A percentile compares a stretch with the other conserved stretches of the same genome.
Evolutionary conservation across 495 filamentous ascomycete genomes (phyloP).

Genomic region (Penicillium verhagenii): DNA sequence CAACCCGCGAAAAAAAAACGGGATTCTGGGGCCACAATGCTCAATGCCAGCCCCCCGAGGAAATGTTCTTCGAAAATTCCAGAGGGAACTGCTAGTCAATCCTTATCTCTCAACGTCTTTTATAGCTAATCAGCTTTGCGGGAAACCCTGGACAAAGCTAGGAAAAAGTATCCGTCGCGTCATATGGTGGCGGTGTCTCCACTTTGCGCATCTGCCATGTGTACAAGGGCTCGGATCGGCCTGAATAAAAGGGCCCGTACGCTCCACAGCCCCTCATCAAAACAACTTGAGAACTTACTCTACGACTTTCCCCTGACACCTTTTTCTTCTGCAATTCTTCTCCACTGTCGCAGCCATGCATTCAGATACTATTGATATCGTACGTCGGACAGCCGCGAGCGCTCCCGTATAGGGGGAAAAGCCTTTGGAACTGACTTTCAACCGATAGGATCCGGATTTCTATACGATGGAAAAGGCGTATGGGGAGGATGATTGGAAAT

Average conservation of each 20-base stretch:
- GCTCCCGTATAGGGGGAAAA: background rate
- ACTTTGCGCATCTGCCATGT: background rate
- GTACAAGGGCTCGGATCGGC: background rate
- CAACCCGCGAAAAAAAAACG: no score
- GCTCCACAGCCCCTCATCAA: background rate
- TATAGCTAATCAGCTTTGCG: no score
- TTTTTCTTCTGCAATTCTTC: background rate
- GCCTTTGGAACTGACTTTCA: background rate
- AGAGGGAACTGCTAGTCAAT: no score
- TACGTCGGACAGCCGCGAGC: background rate
- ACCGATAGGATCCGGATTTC: background rate
- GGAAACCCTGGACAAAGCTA: no score
- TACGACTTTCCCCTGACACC: background rate
- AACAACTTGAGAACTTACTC: no score
- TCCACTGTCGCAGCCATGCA: background rate
- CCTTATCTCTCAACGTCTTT: no score
- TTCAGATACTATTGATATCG: background rate
- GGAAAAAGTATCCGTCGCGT: background rate
- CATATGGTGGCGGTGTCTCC: background rate
- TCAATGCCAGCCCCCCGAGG: no score
- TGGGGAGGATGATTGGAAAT: conserved; percentile 2
- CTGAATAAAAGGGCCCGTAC: background rate
- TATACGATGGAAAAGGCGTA: background rate
- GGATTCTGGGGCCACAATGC: no score
- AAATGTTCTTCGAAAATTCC: no score